Percentiles rank a stretch among this genome's conserved stretches.
These are phyloP conservation scores for Diatrype stigma DNA, from an alignment of 2,329 filamentous ascomycete genomes.

Conservation along the genomic window DNA sequence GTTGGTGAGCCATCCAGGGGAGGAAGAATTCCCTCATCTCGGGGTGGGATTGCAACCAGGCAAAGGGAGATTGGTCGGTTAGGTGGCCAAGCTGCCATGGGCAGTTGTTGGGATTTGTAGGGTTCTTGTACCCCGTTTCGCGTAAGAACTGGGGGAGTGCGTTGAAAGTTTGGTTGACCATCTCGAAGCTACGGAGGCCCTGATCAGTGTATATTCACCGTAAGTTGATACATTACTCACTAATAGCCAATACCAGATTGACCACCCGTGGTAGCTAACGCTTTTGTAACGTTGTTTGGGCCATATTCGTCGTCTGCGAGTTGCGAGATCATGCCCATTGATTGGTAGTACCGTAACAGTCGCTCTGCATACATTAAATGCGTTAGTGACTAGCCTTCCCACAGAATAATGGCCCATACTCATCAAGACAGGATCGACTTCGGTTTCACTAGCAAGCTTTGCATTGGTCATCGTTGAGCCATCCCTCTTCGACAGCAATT, in stretches of 20 bases:
- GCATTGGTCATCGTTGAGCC: background rate
- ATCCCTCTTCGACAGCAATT: background rate
- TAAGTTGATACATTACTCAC: conserved; percentile 4
- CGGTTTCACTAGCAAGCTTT: background rate
- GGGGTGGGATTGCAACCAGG: conserved; percentile 13
- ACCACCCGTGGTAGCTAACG: conserved; percentile 9
- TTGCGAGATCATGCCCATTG: conserved; percentile 16
- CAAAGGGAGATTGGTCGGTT: conserved; percentile 7
- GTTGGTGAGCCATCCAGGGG: conserved; percentile 15
- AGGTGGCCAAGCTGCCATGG: conserved; percentile 12
- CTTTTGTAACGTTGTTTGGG: conserved; percentile 17
- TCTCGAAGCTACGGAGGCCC: background rate
- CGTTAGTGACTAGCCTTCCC: background rate
- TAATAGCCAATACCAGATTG: conserved; percentile 10
- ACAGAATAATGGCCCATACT: background rate
- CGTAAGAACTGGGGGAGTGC: conserved; percentile 14
- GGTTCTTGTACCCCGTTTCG: conserved; percentile 9
- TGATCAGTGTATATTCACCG: background rate
- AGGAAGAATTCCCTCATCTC: conserved; percentile 12
- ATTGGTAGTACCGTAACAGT: conserved; percentile 20
- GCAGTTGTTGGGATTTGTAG: conserved; percentile 5
- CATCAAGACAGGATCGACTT: background rate
- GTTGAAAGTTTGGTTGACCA: conserved; percentile 7
- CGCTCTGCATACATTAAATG: conserved; percentile 7
- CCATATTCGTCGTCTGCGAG: conserved; percentile 9